Percentiles rank a stretch among this genome's conserved stretches.
phyloP scores from a whole-genome alignment of 176 grass and related monocot genomes.

The barley (Hordeum vulgare) region MorexV3_pseudomolecules_assembly NC_058521.1:581181136-581181635 shows the following conservation, averaged over 20 bases:
- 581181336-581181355: conserved; percentile 53
- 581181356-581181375: conserved; percentile 62
- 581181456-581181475: conserved; percentile 50
- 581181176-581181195: conserved; percentile 69
- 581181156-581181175: conserved; percentile 71
- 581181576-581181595: conserved; percentile 34
- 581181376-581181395: conserved; percentile 34
- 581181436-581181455: conserved; percentile 46
- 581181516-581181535: conserved; percentile 46
- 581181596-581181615: conserved; percentile 27
- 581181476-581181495: conserved; percentile 58
- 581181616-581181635: conserved; percentile 72
- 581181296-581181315: conserved; percentile 25
- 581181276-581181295: conserved; percentile 15
- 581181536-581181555: conserved; percentile 41
- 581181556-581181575: conserved; percentile 41
- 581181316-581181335: conserved; percentile 36
- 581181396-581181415: conserved; percentile 38
- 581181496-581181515: conserved; percentile 42
- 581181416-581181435: conserved; percentile 42
- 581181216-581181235: conserved; percentile 86
- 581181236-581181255: conserved; percentile 76
- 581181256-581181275: conserved; percentile 71
- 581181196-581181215: conserved; percentile 82
- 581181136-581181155: conserved; percentile 54